phyloP scores from a whole-genome alignment of 768 basidiomycete genomes.

The Epithele typhae region DNA sequence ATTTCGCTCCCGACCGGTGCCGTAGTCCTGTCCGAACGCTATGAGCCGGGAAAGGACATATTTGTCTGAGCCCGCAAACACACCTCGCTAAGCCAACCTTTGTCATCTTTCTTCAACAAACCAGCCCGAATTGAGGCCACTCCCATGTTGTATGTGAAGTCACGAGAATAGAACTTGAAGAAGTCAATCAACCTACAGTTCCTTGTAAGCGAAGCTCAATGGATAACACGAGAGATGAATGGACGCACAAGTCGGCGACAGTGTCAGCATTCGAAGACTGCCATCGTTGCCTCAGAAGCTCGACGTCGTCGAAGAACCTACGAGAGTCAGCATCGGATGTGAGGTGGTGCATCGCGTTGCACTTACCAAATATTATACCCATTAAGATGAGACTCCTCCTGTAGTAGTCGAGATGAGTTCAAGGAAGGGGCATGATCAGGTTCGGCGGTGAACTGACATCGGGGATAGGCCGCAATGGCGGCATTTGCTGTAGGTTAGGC shows the following conservation, averaged over 20 bases:
- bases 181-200: constrained; percentile 89
- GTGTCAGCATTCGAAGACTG: constrained; percentile 89
- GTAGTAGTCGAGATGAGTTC: neutral
- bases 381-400: constrained; percentile 80
- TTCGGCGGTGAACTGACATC: constrained; percentile 40
- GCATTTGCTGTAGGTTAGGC: constrained; percentile 94
- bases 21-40: constrained; percentile 37
- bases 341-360: neutral
- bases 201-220: no score
- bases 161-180: constrained; percentile 93
- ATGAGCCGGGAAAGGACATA: no score
- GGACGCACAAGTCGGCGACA: constrained; percentile 84
- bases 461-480: constrained; percentile 82
- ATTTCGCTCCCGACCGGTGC: constrained; percentile 80
- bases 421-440: constrained; percentile 11
- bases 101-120: constrained; percentile 81
- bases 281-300: constrained; percentile 88
- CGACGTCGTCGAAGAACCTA: constrained; percentile 98
- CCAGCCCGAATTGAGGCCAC: constrained; percentile 91
- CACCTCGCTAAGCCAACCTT: constrained; percentile 95
- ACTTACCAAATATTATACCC: constrained; percentile 77
- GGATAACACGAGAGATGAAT: neutral
- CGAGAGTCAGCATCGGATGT: constrained; percentile 4
- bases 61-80: constrained; percentile 29
- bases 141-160: constrained; percentile 87